Evolutionary conservation across 2,329 filamentous ascomycete species (phyloP).

Genomic region (Cladosporium sp.): DNA sequence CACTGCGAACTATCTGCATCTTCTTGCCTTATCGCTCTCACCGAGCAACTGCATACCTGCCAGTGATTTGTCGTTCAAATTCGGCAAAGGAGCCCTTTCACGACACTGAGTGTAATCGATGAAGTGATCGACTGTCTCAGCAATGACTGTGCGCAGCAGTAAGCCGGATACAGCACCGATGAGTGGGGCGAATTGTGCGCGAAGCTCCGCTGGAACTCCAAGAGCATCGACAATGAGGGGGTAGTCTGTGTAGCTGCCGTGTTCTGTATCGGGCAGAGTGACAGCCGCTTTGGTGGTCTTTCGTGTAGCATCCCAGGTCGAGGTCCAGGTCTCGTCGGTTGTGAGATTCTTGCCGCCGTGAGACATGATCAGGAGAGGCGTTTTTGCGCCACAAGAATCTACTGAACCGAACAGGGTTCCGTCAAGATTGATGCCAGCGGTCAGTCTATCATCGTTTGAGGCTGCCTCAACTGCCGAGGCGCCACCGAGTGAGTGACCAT

Average conservation of each 20-base stretch:
- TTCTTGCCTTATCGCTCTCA: not conserved
- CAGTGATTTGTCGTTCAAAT: not conserved
- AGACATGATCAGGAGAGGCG: slow-evolving; percentile 6
- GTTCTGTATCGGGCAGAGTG: slow-evolving; percentile 1
- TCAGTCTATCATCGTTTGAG: slow-evolving; percentile 31
- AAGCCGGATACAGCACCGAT: slow-evolving; percentile 70
- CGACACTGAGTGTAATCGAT: not conserved
- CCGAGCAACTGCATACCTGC: not conserved
- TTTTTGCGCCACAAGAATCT: slow-evolving; percentile 5
- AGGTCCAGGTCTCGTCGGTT: slow-evolving; percentile 9
- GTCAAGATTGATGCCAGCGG: slow-evolving; percentile 41
- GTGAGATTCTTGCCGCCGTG: slow-evolving; percentile 6
- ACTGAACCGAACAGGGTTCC: slow-evolving; percentile 25
- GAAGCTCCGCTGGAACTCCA: slow-evolving; percentile 7
- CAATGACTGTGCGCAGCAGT: slow-evolving; percentile 74
- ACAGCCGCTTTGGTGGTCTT: slow-evolving; percentile 12
- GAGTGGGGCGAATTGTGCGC: slow-evolving; percentile 22
- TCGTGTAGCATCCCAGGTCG: slow-evolving; percentile 1
- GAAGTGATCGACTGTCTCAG: not conserved
- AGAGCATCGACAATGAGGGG: slow-evolving; percentile 13
- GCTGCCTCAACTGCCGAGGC: slow-evolving; percentile 35
- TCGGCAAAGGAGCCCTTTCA: not conserved
- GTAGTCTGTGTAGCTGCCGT: slow-evolving; percentile 16
- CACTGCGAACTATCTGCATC: not conserved
- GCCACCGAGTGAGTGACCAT: slow-evolving; percentile 34